Evolutionary conservation across 805 yeast species (phyloP).

Genomic region (Wickerhamomyces alni): DNA sequence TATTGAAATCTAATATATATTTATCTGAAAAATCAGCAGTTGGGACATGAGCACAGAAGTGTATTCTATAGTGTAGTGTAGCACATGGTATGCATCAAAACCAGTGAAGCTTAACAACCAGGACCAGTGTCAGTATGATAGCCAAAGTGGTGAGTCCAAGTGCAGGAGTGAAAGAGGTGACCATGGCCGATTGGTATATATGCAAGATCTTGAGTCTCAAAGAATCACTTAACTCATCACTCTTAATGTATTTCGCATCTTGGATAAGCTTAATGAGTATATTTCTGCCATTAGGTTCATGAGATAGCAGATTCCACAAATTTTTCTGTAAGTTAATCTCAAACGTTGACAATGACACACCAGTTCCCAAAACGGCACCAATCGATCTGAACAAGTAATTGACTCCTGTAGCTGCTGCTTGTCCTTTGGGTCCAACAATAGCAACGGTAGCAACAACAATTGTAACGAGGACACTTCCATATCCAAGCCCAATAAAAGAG

Average conservation of each 20-base stretch:
- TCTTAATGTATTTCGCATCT: background rate
- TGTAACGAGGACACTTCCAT: constrained; percentile 32
- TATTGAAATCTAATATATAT: too few species aligned
- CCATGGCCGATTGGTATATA: background rate
- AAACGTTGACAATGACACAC: constrained; percentile 27
- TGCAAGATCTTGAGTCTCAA: background rate
- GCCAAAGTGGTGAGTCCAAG: background rate
- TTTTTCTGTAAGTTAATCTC: constrained; percentile 6
- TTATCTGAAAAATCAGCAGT: too few species aligned
- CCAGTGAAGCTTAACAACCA: too few species aligned
- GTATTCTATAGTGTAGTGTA: too few species aligned
- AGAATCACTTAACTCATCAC: background rate
- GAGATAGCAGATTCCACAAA: constrained; percentile 9
- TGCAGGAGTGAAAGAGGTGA: background rate
- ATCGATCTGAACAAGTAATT: constrained; percentile 35
- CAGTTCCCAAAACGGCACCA: constrained; percentile 35
- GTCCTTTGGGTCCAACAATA: constrained; percentile 31
- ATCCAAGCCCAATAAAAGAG: constrained; percentile 27
- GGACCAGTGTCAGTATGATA: background rate
- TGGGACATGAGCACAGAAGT: too few species aligned
- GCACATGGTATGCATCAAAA: too few species aligned
- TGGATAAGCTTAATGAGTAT: background rate
- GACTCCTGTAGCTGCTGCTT: constrained; percentile 37
- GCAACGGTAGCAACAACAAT: constrained; percentile 32
- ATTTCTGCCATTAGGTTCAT: background rate